These are phyloP conservation scores for Nitzschia sp. DNA, from an alignment of 108 stramenopile genomes.

Conservation along the genomic window DNA sequence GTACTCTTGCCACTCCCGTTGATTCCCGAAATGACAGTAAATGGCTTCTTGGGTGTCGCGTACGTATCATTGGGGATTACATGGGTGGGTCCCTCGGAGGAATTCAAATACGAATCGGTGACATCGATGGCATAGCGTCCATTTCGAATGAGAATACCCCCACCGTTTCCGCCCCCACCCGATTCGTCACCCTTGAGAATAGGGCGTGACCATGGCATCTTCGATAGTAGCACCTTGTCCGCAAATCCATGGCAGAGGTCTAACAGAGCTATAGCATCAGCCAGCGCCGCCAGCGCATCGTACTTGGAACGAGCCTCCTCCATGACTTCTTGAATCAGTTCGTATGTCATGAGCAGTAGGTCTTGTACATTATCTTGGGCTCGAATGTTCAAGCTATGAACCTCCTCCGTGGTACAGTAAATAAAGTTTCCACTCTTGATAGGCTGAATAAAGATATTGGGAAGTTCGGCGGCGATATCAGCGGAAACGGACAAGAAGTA, in stretches of 20 bases:
- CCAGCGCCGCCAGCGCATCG: constrained; percentile 79
- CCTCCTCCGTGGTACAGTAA: constrained; percentile 88
- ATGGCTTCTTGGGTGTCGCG: constrained; percentile 56
- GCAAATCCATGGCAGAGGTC: constrained; percentile 91
- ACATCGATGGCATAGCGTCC: constrained; percentile 80
- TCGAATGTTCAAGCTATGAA: constrained; percentile 74
- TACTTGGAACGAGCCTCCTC: constrained; percentile 69
- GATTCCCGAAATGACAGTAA: constrained; percentile 84
- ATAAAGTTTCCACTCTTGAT: constrained; percentile 72
- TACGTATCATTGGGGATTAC: constrained; percentile 84
- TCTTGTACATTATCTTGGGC: constrained; percentile 89
- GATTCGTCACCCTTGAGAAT: constrained; percentile 39
- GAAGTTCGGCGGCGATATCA: constrained; percentile 63
- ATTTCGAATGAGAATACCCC: constrained; percentile 66
- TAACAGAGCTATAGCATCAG: constrained; percentile 85
- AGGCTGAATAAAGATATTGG: constrained; percentile 79
- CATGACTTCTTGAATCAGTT: constrained; percentile 83
- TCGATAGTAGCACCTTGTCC: constrained; percentile 79
- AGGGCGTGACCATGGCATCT: constrained; percentile 81
- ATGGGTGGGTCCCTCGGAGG: constrained; percentile 15
- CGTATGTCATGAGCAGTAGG: constrained; percentile 82
- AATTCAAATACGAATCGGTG: constrained; percentile 18
- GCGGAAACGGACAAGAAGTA: constrained; percentile 77
- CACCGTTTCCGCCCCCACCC: constrained; percentile 16
- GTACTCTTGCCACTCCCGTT: constrained; percentile 88